Evolutionary conservation across 176 grass and related monocot genomes (phyloP), one percentile per base, ranked within the genome.

Genomic region (Melocanna baccifera): DNA sequence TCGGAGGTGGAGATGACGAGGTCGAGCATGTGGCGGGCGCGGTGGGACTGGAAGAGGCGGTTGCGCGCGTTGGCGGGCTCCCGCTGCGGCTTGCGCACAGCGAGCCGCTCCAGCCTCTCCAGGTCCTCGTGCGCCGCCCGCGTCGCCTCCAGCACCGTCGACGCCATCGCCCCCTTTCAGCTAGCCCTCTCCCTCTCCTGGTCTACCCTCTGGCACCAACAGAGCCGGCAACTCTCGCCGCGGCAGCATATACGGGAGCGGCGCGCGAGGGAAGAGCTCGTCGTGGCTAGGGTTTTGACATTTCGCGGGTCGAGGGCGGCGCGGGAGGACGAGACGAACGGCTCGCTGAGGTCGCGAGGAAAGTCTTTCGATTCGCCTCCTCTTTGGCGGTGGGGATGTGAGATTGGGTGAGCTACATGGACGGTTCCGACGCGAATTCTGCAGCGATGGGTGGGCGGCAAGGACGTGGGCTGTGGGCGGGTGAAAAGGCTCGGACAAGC

Each of bases 21-120:
- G 75, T 95, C 93, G 34, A 98, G 83, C 92, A 98, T 98, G 85
- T 95, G 82, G 67, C 91, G 89, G 67, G 95, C 93, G 76, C 91
- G 91, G 87, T 98, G 96, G 83, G 85, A 91, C 96, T 98, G 91
- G 79, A 87, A 93, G 78, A 95, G 93, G 76, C 93, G 89, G 66
- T 98, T 93, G 28, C 96, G 91, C 71, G 84, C 79, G 82, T 93
- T 95, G 43, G 86, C 85, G 3, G 96, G 91, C 56, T 98, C 93
- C 39, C 96, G 68, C 73, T 93, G 96, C 77, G 95, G 89, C 91
- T 98, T 89, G 83, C 72, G 79, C 67, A 86, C 96, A 25, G 94
- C 76, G 50, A 34, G 32, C 32, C 32, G 32, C 32, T 34, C 32
- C 3, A 34, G 32, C 32, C 32, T 34, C 32, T 34, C 32, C 3